phyloP scores from a whole-genome alignment of 176 grass and related monocot species.

The Carex littledalei region DNA sequence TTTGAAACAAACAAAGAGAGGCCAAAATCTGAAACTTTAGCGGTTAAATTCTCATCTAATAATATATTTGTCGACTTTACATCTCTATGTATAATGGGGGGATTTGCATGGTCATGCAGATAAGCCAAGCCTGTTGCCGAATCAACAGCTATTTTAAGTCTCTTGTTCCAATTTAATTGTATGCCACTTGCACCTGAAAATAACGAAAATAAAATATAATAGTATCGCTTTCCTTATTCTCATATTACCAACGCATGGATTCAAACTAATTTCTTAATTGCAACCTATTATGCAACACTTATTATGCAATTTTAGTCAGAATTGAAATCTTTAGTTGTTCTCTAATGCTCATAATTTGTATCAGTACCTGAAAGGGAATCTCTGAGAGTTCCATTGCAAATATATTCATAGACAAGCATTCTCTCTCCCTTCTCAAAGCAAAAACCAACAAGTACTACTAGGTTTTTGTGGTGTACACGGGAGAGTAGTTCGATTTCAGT shows the following conservation, averaged over 20 bases:
- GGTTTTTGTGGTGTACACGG: slow-evolving; percentile 84
- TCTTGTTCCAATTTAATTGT: slow-evolving; percentile 65
- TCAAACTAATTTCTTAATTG: not conserved
- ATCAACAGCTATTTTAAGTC: slow-evolving; percentile 66
- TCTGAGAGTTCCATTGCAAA: slow-evolving; percentile 61
- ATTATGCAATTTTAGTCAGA: not conserved
- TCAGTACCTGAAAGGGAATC: slow-evolving; percentile 70
- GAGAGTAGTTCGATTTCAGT: slow-evolving; percentile 91
- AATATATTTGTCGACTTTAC: slow-evolving; percentile 88
- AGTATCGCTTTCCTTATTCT: not conserved
- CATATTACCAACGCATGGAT: not conserved
- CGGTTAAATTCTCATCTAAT: slow-evolving; percentile 59
- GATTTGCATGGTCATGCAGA: slow-evolving; percentile 89
- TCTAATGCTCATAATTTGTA: not conserved
- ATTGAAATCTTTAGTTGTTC: not conserved
- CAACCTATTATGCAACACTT: not conserved
- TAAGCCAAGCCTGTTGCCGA: slow-evolving; percentile 84
- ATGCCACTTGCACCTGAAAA: slow-evolving; percentile 57
- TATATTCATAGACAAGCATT: slow-evolving; percentile 87
- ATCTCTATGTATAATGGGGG: slow-evolving; percentile 92
- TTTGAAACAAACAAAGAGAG: slow-evolving; percentile 60
- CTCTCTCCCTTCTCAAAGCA: slow-evolving; percentile 82
- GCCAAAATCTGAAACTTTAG: slow-evolving; percentile 89
- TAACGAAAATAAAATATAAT: not conserved
- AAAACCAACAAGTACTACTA: slow-evolving; percentile 80